A percentile compares a stretch with the other conserved stretches of the same genome.
Conservation (phyloP, 2,329 filamentous ascomycete species). For the Dactylellina parvicollis region DNA sequence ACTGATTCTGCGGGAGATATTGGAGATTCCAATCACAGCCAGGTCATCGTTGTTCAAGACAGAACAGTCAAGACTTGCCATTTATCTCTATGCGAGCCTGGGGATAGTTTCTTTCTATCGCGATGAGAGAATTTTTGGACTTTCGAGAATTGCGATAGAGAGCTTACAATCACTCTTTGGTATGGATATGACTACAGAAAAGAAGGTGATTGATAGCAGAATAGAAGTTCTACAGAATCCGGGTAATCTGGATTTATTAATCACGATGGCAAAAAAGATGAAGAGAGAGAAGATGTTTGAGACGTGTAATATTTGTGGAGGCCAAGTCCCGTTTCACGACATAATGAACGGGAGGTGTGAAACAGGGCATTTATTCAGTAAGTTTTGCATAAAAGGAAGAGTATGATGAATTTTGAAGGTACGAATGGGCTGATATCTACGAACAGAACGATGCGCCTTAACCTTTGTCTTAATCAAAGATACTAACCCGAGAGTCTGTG, state of each 20-base stretch:
- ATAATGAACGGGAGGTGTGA: slow-evolving; percentile 47
- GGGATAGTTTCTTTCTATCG: slow-evolving; percentile 43
- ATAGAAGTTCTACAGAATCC: slow-evolving; percentile 10
- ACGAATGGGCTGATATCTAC: too few species aligned
- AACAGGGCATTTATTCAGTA: slow-evolving; percentile 45
- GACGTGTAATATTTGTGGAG: slow-evolving; percentile 14
- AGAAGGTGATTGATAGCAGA: slow-evolving; percentile 12
- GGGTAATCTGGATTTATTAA: slow-evolving; percentile 36
- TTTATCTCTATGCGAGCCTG: slow-evolving; percentile 20
- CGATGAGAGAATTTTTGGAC: slow-evolving; percentile 19
- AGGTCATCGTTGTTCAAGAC: slow-evolving; percentile 11
- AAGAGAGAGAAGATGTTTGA: slow-evolving; percentile 11
- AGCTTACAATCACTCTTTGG: slow-evolving; percentile 1
- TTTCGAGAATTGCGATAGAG: slow-evolving; percentile 14
- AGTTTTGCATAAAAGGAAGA: background rate
- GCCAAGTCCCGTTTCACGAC: slow-evolving; percentile 15
- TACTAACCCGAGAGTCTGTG: slow-evolving; percentile 30
- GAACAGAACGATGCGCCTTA: slow-evolving; percentile 37
- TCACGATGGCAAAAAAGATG: slow-evolving; percentile 26
- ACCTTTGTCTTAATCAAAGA: slow-evolving; percentile 35
- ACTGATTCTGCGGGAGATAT: slow-evolving; percentile 15
- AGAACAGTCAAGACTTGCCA: background rate
- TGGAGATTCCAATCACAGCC: slow-evolving; percentile 21
- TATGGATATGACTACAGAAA: slow-evolving; percentile 12
- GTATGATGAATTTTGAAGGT: background rate